A percentile compares a stretch with the other conserved stretches of the same genome.
These are phyloP conservation scores for Epichloe amarillans DNA, from an alignment of 2,329 filamentous ascomycete genomes.

Conservation along the genomic window DNA sequence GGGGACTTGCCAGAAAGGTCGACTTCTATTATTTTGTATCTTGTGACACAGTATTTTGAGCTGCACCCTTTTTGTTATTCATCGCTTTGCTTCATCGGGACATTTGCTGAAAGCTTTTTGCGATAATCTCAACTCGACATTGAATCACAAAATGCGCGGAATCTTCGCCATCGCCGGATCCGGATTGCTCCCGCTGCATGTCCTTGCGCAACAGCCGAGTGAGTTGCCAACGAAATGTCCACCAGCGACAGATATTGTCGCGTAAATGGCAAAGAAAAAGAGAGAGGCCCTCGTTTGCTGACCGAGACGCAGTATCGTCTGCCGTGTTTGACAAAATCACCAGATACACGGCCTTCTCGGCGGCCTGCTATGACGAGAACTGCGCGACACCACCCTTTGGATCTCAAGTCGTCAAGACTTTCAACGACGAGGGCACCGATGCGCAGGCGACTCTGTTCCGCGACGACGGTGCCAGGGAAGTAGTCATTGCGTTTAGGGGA, in stretches of 20 bases:
- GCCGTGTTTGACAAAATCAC: slow-evolving; percentile 1
- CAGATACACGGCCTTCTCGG: not conserved
- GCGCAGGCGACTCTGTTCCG: slow-evolving; percentile 3
- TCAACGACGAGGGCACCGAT: not conserved
- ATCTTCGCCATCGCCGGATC: not conserved
- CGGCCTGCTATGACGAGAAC: not conserved
- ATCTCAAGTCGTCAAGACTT: not conserved
- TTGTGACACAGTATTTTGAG: too few relatives aligned
- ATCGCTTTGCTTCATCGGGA: too few relatives aligned
- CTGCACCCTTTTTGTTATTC: too few relatives aligned
- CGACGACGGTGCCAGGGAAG: not conserved
- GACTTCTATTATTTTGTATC: too few relatives aligned
- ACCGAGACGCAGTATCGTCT: not conserved
- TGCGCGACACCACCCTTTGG: not conserved
- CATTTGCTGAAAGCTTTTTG: too few relatives aligned
- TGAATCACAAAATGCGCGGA: not conserved
- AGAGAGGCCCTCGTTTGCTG: not conserved
- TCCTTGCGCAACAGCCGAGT: not conserved
- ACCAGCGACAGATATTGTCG: too few relatives aligned
- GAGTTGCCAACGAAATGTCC: not conserved
- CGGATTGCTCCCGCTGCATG: not conserved
- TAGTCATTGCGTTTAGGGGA: slow-evolving; percentile 3
- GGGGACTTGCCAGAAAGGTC: too few relatives aligned
- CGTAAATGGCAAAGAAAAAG: too few relatives aligned
- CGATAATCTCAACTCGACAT: not conserved